Conservation (phyloP, 202 grass and related monocot species). For the Dendrocalamus latiflorus region DNA sequence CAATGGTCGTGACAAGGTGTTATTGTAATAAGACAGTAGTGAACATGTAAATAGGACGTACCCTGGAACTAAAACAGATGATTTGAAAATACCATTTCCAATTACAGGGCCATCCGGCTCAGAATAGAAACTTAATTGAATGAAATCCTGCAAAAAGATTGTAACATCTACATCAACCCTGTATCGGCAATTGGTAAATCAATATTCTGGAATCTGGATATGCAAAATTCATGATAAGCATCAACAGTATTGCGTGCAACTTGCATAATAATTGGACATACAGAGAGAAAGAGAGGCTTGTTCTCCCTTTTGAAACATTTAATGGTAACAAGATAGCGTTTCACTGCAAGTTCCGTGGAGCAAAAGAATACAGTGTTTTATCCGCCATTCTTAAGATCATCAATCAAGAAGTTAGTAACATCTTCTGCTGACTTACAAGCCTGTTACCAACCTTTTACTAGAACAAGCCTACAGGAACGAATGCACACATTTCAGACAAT, state of each 20-base stretch:
- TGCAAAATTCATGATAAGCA: constrained; percentile 6
- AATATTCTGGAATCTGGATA: neutral
- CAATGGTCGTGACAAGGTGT: neutral
- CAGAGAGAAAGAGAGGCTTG: neutral
- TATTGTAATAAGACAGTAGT: constrained; percentile 1
- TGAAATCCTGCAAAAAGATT: constrained; percentile 66
- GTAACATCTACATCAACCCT: constrained; percentile 23
- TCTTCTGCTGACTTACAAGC: neutral
- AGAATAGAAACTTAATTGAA: constrained; percentile 89
- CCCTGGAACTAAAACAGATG: constrained; percentile 85
- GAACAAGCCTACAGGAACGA: neutral
- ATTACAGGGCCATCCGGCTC: constrained; percentile 89
- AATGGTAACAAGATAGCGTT: neutral
- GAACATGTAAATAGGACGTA: constrained; percentile 41
- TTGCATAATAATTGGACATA: constrained; percentile 9
- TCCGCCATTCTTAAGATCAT: neutral
- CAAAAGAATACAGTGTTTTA: neutral
- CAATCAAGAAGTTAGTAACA: neutral
- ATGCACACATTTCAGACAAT: neutral
- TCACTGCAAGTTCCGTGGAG: neutral
- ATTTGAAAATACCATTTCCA: constrained; percentile 74
- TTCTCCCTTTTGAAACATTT: constrained; percentile 2
- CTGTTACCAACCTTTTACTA: neutral
- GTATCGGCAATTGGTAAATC: neutral
- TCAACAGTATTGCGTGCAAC: neutral